Base-by-base conservation (phyloP, 2,329 filamentous ascomycete species). In the Penicillium corylophilum region DNA sequence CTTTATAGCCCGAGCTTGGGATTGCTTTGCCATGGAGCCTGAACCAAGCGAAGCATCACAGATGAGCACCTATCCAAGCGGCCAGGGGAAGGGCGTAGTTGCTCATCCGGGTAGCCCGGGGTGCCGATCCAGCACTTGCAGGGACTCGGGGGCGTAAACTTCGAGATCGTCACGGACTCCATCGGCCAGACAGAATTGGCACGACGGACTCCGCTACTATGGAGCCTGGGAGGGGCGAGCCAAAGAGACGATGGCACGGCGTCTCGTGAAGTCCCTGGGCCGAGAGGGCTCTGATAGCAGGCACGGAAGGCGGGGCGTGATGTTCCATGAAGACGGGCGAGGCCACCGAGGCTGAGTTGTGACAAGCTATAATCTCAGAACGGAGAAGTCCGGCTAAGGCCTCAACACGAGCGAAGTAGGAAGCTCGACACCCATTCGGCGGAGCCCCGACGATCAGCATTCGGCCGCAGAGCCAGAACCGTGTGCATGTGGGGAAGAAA, bases 1-100 rank as follows among this genome's bases (percentile, higher is more conserved):
- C 57, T 65, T 68, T 68, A 67, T 68, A 67, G 44, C 24, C 54
- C 53, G 46, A 36, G 36, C 43, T 20, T 20, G 29, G 24, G 16
- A 46, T 35, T 16, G 16, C 10, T 38, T 23, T 10, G 16, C 35
- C 8, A 13, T 38, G 35, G 18, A 38, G 10, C 16, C 35, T 10
- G 35, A 20, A 36, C 10, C 22, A 29, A 40, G 33, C 24, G 9
- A 38, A 42, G n/a, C 33, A 41, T 36, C 47, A 24, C 24, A 28
- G 13, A 29, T 20, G 28, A n/a, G 35, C 44, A 47, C 22, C 46
- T 42, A 52, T 54, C 46, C 24, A 42, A 56, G 46, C 46, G 43
- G 48, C 50, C 44, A 52, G 50, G 35, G 54, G 43, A 38, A 60
- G 57, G 59, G 56, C n/a, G 48, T 44, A 52, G 9, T 50, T 61